phyloP scores from a whole-genome alignment of 164 flowering plant genomes.

The Nymphaea colorata region DNA sequence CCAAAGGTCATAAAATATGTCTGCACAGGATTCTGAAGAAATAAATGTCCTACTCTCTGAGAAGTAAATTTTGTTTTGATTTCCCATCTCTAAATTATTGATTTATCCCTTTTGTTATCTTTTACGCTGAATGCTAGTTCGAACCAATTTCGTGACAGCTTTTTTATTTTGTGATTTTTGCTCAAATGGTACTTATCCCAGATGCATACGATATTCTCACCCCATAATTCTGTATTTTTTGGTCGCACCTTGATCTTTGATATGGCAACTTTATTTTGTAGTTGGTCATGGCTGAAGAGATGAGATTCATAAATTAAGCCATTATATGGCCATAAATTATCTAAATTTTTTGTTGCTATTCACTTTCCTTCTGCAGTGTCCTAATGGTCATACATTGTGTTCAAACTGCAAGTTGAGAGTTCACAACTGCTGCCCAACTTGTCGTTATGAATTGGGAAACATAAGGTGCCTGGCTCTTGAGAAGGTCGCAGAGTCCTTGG shows the following conservation, averaged over 20 bases:
- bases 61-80: no score
- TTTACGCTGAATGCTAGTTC: no score
- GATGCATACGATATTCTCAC: no score
- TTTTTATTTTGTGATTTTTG: no score
- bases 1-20: no score
- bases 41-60: no score
- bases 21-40: no score
- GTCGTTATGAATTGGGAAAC: constrained; percentile 42
- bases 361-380: constrained; percentile 25
- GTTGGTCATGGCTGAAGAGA: neutral
- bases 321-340: neutral
- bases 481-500: constrained; percentile 43
- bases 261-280: neutral
- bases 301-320: neutral
- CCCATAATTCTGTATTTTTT: no score
- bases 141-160: no score
- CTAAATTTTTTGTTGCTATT: neutral
- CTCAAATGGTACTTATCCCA: no score
- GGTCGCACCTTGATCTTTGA: neutral
- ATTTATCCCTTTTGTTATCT: no score
- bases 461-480: constrained; percentile 51
- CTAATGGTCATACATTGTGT: constrained; percentile 48
- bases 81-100: no score
- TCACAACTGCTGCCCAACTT: constrained; percentile 44
- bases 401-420: constrained; percentile 34